Base-by-base conservation (phyloP, 2,329 filamentous ascomycete species). In the Microcera coccophila region DNA sequence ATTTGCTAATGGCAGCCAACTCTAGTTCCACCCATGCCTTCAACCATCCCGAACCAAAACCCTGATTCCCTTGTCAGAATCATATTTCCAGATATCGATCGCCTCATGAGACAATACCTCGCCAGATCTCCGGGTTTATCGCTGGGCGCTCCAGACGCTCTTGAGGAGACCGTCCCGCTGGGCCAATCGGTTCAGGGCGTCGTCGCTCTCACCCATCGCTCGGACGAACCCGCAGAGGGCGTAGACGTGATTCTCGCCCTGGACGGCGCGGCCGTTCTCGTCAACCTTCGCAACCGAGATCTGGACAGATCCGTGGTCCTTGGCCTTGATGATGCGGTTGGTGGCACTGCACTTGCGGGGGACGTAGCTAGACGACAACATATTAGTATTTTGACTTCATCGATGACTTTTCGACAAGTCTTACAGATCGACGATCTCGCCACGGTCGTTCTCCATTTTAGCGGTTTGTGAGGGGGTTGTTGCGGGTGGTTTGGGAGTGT, bases 271-370 rank as follows among this genome's bases (percentile, higher is more conserved):
- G 71, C 93, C 93, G 78, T 90, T 94, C 85, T 98, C 93, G 74
- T 97, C 91, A 64, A 98, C 93, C 81, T 96, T 97, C 74, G 85
- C 91, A 70, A 98, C 79, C 64, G 85, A 88, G 74, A 98, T 89
- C 77, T 98, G 93, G 64, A 97, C 93, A 54, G 88, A 95, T 65
- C 89, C 91, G 82, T 98, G 93, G 78, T 98, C 93, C 81, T 97
- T 96, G 80, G 93, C 90, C 81, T 96, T 96, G 85, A 98, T 97
- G 82, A 97, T 96, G 78, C 93, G 89, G 88, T 95, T 94, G 74
- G 91, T 95, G 64, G 90, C 90, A 74, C 82, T 89, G 87, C 91
- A 97, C 81, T 96, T 97, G 81, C 91, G 89, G 72, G 90, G 90
- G 81, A 95, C 87, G 84, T 95, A 95, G 73, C 89, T 94, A 69